Evolutionary conservation across 2,329 filamentous ascomycete species (phyloP).

Genomic region (Botrytis porri): DNA sequence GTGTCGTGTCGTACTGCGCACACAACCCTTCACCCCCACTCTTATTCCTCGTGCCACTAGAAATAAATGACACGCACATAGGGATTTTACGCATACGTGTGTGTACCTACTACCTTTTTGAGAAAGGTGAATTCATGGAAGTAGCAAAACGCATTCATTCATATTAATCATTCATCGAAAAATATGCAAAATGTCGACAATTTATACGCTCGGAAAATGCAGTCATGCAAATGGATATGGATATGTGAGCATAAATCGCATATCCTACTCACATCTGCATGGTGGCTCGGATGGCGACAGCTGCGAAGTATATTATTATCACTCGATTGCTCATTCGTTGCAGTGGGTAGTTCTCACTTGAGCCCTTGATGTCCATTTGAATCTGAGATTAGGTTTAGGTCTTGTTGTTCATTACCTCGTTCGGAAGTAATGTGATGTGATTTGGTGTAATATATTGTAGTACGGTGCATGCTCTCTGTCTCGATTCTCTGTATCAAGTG

Average conservation of each 20-base stretch:
- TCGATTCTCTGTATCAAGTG: background rate
- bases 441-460: background rate
- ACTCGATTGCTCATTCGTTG: background rate
- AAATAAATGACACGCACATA: background rate
- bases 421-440: background rate
- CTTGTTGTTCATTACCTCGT: background rate
- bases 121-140: background rate
- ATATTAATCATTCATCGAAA: background rate
- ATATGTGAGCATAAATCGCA: background rate
- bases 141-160: background rate
- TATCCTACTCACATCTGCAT: background rate
- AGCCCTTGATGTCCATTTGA: background rate
- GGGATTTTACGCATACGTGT: background rate
- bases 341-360: background rate
- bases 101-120: background rate
- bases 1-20: background rate
- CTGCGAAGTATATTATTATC: background rate
- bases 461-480: background rate
- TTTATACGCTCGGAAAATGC: background rate
- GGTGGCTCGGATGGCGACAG: background rate
- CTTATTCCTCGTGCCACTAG: background rate
- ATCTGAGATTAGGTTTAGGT: background rate
- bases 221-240: background rate
- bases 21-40: background rate
- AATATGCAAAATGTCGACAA: background rate